Conservation (phyloP, 768 basidiomycete species). For the Trametes cingulata region DNA sequence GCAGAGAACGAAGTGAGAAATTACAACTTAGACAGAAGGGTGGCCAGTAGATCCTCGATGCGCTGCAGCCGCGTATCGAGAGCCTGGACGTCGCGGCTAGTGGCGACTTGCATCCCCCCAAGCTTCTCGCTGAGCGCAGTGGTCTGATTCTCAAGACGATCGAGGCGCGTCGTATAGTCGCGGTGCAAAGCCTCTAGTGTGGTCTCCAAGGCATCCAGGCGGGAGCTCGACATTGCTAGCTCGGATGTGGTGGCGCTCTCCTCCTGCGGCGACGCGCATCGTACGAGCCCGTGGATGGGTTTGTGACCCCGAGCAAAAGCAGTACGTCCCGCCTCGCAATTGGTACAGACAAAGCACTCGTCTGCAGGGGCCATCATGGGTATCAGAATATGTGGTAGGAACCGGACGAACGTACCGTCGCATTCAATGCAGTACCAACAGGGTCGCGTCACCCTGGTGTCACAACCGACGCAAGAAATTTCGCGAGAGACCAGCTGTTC, state of each 20-base stretch:
- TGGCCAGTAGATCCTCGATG: constrained; percentile 1
- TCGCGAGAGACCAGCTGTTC: constrained; percentile 1
- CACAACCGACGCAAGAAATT: constrained; percentile 6
- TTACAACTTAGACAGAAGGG: not conserved
- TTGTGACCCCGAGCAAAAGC: constrained; percentile 9
- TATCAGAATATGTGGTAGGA: not conserved
- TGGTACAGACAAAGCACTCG: constrained; percentile 10
- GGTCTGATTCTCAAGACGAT: constrained; percentile 2
- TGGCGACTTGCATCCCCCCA: not conserved
- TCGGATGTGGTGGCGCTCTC: not conserved
- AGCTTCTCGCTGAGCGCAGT: not conserved
- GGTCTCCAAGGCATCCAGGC: constrained; percentile 6
- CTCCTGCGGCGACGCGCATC: constrained; percentile 1
- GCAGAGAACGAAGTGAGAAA: not conserved
- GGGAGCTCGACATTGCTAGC: not conserved
- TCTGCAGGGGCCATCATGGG: not conserved
- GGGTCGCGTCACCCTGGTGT: constrained; percentile 5
- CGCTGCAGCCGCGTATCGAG: constrained; percentile 1
- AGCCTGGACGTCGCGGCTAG: not conserved
- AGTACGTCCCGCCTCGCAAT: constrained; percentile 1
- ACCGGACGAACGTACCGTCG: constrained; percentile 1
- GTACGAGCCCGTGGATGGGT: constrained; percentile 9
- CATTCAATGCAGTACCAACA: constrained; percentile 23
- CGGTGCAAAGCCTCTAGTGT: constrained; percentile 3
- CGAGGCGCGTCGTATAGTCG: constrained; percentile 3